Evolutionary conservation across 768 basidiomycete genomes (phyloP), one percentile per base, ranked within the genome.

Genomic region (Trametes sanguinea): DNA sequence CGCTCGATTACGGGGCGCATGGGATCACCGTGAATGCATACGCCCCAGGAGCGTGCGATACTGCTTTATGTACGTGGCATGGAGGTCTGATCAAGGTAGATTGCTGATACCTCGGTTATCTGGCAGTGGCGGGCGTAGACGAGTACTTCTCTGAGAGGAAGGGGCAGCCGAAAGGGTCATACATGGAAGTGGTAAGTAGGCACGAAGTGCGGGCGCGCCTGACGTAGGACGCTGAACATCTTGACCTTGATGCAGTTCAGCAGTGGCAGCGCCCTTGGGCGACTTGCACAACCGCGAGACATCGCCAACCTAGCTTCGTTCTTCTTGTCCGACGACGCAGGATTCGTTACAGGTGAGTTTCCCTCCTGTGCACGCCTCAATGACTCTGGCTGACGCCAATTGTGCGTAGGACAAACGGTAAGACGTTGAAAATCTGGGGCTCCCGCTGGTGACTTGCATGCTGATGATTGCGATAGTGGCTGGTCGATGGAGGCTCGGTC

Each of bases 271-370:
- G 64, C 67, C 42, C 67, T 70, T 5, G 63, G 66, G 4, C 66
- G 68, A 4, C 65, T 67, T 40, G 72, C 69, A 10, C 39, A 60
- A 45, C 74, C 74, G 0, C 71, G 71, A 27, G 73, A 75, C 51
- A 67, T 75, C 42, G 72, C 73, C n/a, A 66, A 60, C n/a, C 63
- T 75, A 7, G 74, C 72, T 2, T 69, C 73, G 11, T 75, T 67
- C 60, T 63, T 74, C 16, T 67, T 67, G 10, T 73, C 73, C 1
- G 69, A 70, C 33, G 66, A 73, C 13, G 68, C 68, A 9, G 54
- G 65, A 30, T 75, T 69, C 60, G 67, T 74, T n/a, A 74, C 74
- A 0, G 74, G 73, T 66, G 17, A 51, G 63, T 57, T 39, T 6
- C 44, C 42, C n/a, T 29, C 10, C 14, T 14, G 9, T 35, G 9